phyloP scores from a whole-genome alignment of 345 rosid genomes.

The Cardamine resedifolia region DNA sequence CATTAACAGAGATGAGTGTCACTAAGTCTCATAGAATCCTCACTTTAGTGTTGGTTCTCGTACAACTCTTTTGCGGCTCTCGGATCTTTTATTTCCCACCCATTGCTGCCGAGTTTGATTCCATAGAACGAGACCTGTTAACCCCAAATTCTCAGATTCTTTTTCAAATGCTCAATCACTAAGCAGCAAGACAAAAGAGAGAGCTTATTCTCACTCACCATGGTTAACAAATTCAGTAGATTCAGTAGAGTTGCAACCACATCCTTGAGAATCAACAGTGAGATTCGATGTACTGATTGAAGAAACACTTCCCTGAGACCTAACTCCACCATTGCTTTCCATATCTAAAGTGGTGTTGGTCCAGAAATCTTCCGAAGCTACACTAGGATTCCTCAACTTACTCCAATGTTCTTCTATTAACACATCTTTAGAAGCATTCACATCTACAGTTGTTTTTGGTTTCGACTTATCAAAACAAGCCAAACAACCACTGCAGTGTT shows the following conservation, averaged over 20 bases:
- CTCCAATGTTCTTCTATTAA: conserved; percentile 24
- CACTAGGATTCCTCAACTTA: conserved; percentile 39
- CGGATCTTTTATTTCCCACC: conserved; percentile 52
- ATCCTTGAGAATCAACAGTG: conserved; percentile 40
- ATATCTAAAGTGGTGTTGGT: conserved; percentile 58
- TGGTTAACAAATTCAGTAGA: conserved; percentile 64
- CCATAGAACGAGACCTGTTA: conserved; percentile 73
- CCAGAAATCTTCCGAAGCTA: conserved; percentile 55
- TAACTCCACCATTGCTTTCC: conserved; percentile 48
- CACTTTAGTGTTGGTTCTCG: conserved; percentile 61
- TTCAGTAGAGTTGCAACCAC: conserved; percentile 38
- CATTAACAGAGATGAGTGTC: not conserved
- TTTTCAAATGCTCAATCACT: not conserved
- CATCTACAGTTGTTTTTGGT: conserved; percentile 21
- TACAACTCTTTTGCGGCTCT: conserved; percentile 29
- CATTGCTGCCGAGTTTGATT: conserved; percentile 71
- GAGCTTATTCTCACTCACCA: conserved; percentile 42
- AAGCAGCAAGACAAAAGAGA: not conserved
- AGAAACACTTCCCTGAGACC: conserved; percentile 57
- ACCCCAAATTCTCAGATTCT: not conserved
- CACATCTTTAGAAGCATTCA: conserved; percentile 29
- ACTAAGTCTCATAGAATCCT: conserved; percentile 18
- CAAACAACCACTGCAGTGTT: conserved; percentile 83
- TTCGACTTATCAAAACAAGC: conserved; percentile 60
- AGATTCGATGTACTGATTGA: conserved; percentile 50